Base-by-base conservation (phyloP, 495 filamentous ascomycete genomes). In the Parmelia sp. region DNA sequence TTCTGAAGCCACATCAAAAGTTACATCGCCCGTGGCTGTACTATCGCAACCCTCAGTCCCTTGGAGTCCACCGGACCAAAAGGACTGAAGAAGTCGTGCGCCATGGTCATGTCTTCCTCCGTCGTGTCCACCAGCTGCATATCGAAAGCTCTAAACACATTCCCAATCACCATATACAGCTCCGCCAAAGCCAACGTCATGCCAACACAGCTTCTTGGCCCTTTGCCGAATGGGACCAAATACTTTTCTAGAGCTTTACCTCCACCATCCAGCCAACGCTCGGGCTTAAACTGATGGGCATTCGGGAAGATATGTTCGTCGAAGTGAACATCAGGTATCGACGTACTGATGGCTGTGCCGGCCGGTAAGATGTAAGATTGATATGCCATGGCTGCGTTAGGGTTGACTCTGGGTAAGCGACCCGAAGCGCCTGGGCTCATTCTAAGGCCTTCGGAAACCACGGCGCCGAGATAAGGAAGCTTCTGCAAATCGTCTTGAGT, bases 401-500 rank as follows among this genome's bases (percentile, higher is more conserved):
- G 76, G 0, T 71, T 68, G 31, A 78, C 71, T 19, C 78, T 74
- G 17, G 72, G 69, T 14, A 76, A 66, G 2, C 77, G 69, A 0
- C 77, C 73, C 36, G 68, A 72, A 14, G 77, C 67, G 2, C 69
- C 78, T 10, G 74, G 72, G 45, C 61, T 60, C 0, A 68, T 64
- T 33, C 62, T 25, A 15, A 60, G 62, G n/a, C 71, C 71, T 59
- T 83, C 79, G 21, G 79, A 71, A 57, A 82, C 73, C 42, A 78
- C 69, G 17, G 75, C 80, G 17, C 69, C 64, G 8, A 78, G 59
- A 42, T 73, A 79, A 12, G 76, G 73, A 9, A 79, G 63, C 42
- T 70, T 69, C 63, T 79, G 76, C n/a, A 78, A 57, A 11, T 68
- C 49, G 37, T 51, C 23, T 15, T 67, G 65, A 9, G 63, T 44